Evolutionary conservation across 2,329 filamentous ascomycete genomes (phyloP).

Genomic region (Cryphonectria parasitica): DNA sequence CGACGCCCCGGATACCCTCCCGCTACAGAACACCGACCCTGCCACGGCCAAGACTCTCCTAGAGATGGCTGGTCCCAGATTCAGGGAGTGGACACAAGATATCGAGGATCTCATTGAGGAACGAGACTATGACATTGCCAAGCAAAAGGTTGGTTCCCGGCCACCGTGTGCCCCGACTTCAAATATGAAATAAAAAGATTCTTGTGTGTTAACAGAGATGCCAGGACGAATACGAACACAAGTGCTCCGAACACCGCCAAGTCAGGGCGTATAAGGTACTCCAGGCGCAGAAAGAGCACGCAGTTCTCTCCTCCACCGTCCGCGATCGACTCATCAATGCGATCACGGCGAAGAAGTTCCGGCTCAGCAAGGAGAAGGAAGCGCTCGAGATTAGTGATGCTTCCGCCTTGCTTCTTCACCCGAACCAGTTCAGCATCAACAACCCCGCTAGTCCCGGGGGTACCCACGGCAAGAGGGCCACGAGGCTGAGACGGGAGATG

Average conservation of each 20-base stretch:
- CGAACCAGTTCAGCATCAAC: slow-evolving; percentile 68
- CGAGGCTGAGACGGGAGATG: slow-evolving; percentile 62
- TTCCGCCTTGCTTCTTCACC: slow-evolving; percentile 67
- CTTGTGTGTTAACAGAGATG: slow-evolving; percentile 7
- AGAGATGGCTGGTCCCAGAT: slow-evolving; percentile 80
- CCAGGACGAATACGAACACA: slow-evolving; percentile 67
- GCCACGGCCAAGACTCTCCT: slow-evolving; percentile 58
- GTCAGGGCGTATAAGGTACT: slow-evolving; percentile 65
- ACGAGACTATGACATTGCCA: slow-evolving; percentile 80
- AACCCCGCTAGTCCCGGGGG: slow-evolving; percentile 68
- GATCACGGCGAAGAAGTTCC: slow-evolving; percentile 66
- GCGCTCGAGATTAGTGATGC: slow-evolving; percentile 69
- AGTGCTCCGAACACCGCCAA: slow-evolving; percentile 61
- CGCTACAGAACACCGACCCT: slow-evolving; percentile 45
- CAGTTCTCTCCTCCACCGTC: slow-evolving; percentile 61
- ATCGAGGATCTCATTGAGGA: slow-evolving; percentile 88
- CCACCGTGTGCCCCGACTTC: not conserved
- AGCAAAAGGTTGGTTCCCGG: slow-evolving; percentile 70
- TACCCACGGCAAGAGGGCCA: slow-evolving; percentile 65
- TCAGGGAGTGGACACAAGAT: slow-evolving; percentile 81
- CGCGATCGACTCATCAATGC: slow-evolving; percentile 70
- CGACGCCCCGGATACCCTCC: slow-evolving; percentile 23
- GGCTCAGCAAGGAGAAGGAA: slow-evolving; percentile 68
- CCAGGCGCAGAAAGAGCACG: slow-evolving; percentile 65
- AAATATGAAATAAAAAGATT: not conserved